phyloP scores from a whole-genome alignment of 306 rosid species.

The Quercus glauca region DNA sequence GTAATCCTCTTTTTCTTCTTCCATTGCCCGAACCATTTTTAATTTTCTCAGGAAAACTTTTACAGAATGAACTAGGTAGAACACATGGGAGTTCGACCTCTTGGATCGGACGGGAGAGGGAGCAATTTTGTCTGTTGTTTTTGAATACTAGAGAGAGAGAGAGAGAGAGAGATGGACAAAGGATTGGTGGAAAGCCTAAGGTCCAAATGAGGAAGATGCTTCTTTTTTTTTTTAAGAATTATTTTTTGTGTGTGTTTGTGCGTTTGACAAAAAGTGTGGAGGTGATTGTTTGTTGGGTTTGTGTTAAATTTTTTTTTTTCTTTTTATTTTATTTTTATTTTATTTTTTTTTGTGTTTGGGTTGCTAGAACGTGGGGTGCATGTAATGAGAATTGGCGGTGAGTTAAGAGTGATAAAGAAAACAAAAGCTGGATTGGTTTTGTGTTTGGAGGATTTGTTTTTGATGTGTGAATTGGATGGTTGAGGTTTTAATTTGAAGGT shows the following conservation, averaged over 20 bases:
- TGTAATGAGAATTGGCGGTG: constrained; percentile 36
- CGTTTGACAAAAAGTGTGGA: constrained; percentile 35
- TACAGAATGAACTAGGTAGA: constrained; percentile 33
- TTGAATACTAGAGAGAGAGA: constrained; percentile 1
- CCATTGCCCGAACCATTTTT: constrained; percentile 45
- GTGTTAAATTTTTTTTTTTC: neutral
- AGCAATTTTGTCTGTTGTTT: constrained; percentile 17
- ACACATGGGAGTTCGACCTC: constrained; percentile 39
- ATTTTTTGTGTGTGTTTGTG: constrained; percentile 20
- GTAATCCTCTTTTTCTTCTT: constrained; percentile 43
- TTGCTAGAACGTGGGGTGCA: constrained; percentile 79
- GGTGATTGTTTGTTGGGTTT: constrained; percentile 33
- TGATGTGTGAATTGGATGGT: constrained; percentile 45
- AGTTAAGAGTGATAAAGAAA: constrained; percentile 27
- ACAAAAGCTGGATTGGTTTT: constrained; percentile 11
- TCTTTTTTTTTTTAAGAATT: neutral
- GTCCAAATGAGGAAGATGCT: constrained; percentile 18
- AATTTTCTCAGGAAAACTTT: constrained; percentile 21
- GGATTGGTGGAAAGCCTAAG: constrained; percentile 22
- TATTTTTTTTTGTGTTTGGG: constrained; percentile 30
- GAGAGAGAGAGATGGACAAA: constrained; percentile 12
- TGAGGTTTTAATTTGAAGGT: constrained; percentile 47
- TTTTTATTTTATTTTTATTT: neutral
- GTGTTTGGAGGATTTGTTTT: constrained; percentile 9
- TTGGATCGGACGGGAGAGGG: neutral